Evolutionary conservation across 2,329 filamentous ascomycete genomes (phyloP), one percentile per base, ranked within the genome.

Genomic region (Coniella lustricola): DNA sequence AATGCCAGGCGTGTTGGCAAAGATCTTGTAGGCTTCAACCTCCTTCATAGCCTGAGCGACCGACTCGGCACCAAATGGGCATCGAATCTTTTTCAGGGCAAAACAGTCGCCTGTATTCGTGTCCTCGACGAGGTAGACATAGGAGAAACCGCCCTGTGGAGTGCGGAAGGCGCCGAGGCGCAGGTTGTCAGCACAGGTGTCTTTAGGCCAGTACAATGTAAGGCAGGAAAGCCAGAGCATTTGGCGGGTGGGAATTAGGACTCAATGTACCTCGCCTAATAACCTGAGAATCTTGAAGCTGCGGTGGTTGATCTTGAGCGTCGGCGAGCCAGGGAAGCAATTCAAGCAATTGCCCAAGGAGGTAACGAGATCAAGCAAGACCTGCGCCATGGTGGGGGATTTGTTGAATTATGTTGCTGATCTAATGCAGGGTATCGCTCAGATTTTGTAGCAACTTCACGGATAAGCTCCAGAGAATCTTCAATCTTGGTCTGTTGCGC

Each of bases 81-180:
- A 98, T 64, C 91, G 85, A 67, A 98, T 98, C 77, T 98, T 98
- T 70, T 98, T 98, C 54, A 97, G 82, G 16, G 93, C 93, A 67
- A 95, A 91, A 40, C 95, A 79, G 60, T 91, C 82, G 51, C 87
- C 86, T 45, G 82, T 85, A 47, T 81, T 75, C 41, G 86, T 91
- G 67, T 96, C 90, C 74, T 97, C 87, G 52, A 98, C 93, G 51
- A 98, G 87, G 71, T 98, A 98, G 59, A 98, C 93, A 69, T 97
- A 98, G 56, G 90, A 95, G 75, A 98, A 98, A 62, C 93, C 93
- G 64, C 93, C 93, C 85, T 91, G 49, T 16, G 25, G 18, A 14
- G 14, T n/a, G 8, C 4, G 35, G 17, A 44, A 14, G 9, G 14
- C 3, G 14, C 25, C 5, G 25, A 14, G 9, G 14, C 3, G 14